Evolutionary conservation across 176 grass and related monocot species (phyloP), one percentile per base, ranked within the genome.

Genomic region (Oryza glaberrima): DNA sequence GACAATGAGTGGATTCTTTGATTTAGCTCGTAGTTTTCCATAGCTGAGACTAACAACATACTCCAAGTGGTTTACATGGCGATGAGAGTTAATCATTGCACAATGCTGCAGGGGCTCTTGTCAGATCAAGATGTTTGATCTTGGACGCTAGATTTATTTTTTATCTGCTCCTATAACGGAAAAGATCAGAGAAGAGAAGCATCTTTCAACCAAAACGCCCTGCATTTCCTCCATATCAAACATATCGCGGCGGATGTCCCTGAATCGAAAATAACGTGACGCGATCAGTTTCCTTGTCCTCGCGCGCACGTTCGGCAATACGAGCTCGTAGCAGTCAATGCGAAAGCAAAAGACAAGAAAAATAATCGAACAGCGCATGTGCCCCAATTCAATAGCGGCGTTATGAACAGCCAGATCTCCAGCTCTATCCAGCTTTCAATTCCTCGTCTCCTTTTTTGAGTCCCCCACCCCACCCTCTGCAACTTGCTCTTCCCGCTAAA

Each of bases 281-380:
- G 32, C 14, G 17, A 68, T 68, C 77, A 34, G 8, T 44, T 44
- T 68, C 43, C 23, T 64, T 45, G 69, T 73, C 54, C 54, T 73
- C 23, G 69, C 26, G 10, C 52, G 69, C 69, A 14, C 16, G 5
- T 63, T 61, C 51, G 44, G 69, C 23, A 56, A 34, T 73, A 56
- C 52, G 3, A 81, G 51, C 22, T 72, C 26, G 20, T 11, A 11
- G 61, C 43, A 49, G 64, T 51, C 26, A 69, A 48, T 80, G 70
- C 36, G 6, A 20, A 20, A 13, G 52, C 19, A 25, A 73, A 72
- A 69, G 79, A 81, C 26, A 41, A 20, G 69, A 15, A 6, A 30
- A 20, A 77, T 58, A 15, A 23, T 71, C 51, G 80, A 61, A 69
- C n/a, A 82, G 32, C 64, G 25, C 81, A 83, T 83, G 70, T 83